Conservation (phyloP, 768 basidiomycete species). For the Galerina marginata region DNA sequence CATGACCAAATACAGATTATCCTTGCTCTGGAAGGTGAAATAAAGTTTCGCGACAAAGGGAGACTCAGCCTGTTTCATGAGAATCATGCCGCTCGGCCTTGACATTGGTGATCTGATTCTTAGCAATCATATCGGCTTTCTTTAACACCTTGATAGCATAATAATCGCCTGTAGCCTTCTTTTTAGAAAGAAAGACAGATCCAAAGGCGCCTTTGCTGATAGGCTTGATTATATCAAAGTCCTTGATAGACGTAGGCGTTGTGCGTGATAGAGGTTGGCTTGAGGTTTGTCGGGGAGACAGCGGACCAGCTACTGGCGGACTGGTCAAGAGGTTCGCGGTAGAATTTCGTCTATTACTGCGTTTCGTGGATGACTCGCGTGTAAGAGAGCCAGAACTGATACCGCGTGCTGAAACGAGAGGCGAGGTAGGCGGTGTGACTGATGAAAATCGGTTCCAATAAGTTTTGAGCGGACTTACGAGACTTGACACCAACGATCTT, state of each 20-base stretch:
- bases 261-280: constrained; percentile 78
- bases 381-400: constrained; percentile 36
- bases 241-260: constrained; percentile 92
- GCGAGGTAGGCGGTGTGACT: constrained; percentile 81
- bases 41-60: constrained; percentile 98
- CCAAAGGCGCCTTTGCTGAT: constrained; percentile 99
- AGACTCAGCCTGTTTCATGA: constrained; percentile 99
- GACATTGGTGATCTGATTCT: constrained; percentile 99
- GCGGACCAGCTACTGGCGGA: constrained; percentile 65
- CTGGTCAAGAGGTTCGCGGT: constrained; percentile 67
- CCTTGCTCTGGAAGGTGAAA: constrained; percentile 99
- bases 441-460: constrained; percentile 67
- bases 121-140: constrained; percentile 99
- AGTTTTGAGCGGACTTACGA: constrained; percentile 68
- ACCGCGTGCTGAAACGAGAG: constrained; percentile 57
- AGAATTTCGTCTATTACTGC: constrained; percentile 74
- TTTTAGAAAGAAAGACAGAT: constrained; percentile 97
- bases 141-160: constrained; percentile 99
- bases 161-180: constrained; percentile 97
- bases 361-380: constrained; percentile 56
- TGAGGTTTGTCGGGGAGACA: constrained; percentile 89
- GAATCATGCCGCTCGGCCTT: constrained; percentile 99
- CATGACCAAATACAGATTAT: constrained; percentile 98
- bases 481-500: constrained; percentile 54
- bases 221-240: constrained; percentile 99